Evolutionary conservation across 2,329 filamentous ascomycete species (phyloP).

Genomic region (Penicillium digitatum): DNA sequence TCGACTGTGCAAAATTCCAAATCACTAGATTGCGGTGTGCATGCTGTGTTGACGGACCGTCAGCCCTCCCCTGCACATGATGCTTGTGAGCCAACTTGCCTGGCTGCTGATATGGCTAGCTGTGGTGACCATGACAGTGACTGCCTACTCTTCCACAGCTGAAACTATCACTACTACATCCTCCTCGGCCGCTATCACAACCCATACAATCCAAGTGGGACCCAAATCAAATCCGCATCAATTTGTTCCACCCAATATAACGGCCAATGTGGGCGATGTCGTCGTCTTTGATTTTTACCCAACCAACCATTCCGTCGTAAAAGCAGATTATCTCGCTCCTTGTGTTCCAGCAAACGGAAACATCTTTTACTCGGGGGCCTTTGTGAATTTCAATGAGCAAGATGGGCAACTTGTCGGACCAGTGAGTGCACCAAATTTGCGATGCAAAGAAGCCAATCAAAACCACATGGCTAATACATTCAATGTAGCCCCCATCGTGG

Average conservation of each 20-base stretch:
- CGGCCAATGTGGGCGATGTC: slow-evolving; percentile 31
- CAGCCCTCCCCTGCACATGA: slow-evolving; percentile 1
- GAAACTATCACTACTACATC: not conserved
- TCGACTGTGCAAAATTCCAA: not conserved
- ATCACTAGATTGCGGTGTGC: not conserved
- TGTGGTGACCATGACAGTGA: not conserved
- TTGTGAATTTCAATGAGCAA: slow-evolving; percentile 48
- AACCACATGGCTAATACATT: not conserved
- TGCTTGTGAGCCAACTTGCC: slow-evolving; percentile 1
- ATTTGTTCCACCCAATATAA: slow-evolving; percentile 29
- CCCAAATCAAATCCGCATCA: slow-evolving; percentile 30
- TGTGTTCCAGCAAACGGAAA: slow-evolving; percentile 53
- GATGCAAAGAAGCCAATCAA: too few species aligned
- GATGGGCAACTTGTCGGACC: slow-evolving; percentile 40
- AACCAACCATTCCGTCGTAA: slow-evolving; percentile 60
- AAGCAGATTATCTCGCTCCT: slow-evolving; percentile 56
- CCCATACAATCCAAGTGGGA: slow-evolving; percentile 37
- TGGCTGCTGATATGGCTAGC: slow-evolving; percentile 3
- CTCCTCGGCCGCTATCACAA: slow-evolving; percentile 20
- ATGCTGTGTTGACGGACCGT: not conserved
- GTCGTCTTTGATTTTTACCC: slow-evolving; percentile 60
- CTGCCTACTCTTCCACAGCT: not conserved
- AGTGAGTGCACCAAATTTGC: slow-evolving; percentile 24
- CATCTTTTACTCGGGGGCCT: slow-evolving; percentile 32
- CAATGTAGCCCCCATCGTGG: slow-evolving; percentile 35